Conservation (phyloP, 1,284 basidiomycete species). For the Volvariella volvacea region DNA sequence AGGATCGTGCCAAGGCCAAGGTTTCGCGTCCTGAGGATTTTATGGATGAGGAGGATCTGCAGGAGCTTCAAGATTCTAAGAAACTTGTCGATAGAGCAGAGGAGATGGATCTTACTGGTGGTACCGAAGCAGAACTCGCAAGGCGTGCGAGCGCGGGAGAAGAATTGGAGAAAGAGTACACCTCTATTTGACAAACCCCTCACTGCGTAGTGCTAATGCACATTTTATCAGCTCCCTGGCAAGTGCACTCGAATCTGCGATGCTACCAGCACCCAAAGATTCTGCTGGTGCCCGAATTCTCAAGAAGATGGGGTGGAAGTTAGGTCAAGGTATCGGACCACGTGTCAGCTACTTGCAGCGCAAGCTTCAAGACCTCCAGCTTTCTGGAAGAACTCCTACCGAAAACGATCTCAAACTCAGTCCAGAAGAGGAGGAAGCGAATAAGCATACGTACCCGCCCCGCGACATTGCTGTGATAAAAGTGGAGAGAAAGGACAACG, state of each 20-base stretch:
- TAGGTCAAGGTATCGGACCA: slow-evolving; percentile 90
- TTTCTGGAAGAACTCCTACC: slow-evolving; percentile 27
- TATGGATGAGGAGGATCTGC: slow-evolving; percentile 98
- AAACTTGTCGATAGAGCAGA: slow-evolving; percentile 73
- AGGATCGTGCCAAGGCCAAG: slow-evolving; percentile 62
- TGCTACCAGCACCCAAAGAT: slow-evolving; percentile 59
- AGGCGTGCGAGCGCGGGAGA: slow-evolving; percentile 21
- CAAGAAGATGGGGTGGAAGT: slow-evolving; percentile 92
- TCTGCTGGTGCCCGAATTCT: slow-evolving; percentile 79
- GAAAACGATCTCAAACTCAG: slow-evolving; percentile 31
- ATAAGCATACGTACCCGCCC: slow-evolving; percentile 82
- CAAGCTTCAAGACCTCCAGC: slow-evolving; percentile 59
- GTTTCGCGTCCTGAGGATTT: slow-evolving; percentile 78
- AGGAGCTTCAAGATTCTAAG: slow-evolving; percentile 67
- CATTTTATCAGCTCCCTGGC: slow-evolving; percentile 46
- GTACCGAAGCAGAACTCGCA: slow-evolving; percentile 43
- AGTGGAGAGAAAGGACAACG: slow-evolving; percentile 66
- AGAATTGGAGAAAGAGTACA: slow-evolving; percentile 55
- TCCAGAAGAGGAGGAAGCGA: slow-evolving; percentile 70
- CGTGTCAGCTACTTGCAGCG: slow-evolving; percentile 78
- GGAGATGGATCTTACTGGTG: slow-evolving; percentile 62
- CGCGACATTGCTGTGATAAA: slow-evolving; percentile 67
- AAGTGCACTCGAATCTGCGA: slow-evolving; percentile 48
- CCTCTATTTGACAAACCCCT: slow-evolving; percentile 12
- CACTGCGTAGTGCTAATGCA: slow-evolving; percentile 6